Evolutionary conservation across 352 stramenopile genomes (phyloP), one percentile per base, ranked within the genome.

Genomic region (Pythium monospermum): DNA sequence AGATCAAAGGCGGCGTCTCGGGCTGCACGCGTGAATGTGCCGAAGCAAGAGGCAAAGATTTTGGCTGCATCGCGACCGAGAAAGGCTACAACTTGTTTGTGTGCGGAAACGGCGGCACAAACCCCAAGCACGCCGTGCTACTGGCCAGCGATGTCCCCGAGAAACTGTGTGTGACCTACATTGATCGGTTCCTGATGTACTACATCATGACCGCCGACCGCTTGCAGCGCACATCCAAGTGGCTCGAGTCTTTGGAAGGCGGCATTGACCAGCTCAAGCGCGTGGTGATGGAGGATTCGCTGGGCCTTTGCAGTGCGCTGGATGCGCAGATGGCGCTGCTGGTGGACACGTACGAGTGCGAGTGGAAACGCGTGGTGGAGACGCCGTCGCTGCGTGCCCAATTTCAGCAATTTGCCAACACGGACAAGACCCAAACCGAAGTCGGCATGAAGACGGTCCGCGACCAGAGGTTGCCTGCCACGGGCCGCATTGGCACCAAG

Each of bases 321-420:
- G 71, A 82, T 47, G 63, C 92, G 59, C 84, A 94, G 35, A 97
- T 97, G 87, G 68, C 73, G 44, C 71, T 83, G 46, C 69, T 97
- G 36, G 76, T 97, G n/a, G 71, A 94, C 61, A 96, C 85, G 19
- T 97, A 97, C 73, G 85, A 97, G 65, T 94, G 94, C 59, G 90
- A 97, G 66, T 97, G 89, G 89, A 90, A 91, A 44, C 88, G 94
- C 53, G 87, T 97, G 61, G 79, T 96, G 38, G 82, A 94, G 57
- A 76, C 90, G 25, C 87, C 87, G 0, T 74, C 82, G 26, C 58
- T 83, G 16, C 66, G 85, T 32, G 73, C 79, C 10, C 71, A 94
- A 46, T 97, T 97, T 60, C 73, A 83, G 16, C 90, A 97, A 63
- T 97, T 96, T 62, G 83, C 84, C 30, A 97, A 97, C 71, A 95